Conservation (phyloP, 2,329 filamentous ascomycete genomes). For the Allantophomopsis cytisporea region DNA sequence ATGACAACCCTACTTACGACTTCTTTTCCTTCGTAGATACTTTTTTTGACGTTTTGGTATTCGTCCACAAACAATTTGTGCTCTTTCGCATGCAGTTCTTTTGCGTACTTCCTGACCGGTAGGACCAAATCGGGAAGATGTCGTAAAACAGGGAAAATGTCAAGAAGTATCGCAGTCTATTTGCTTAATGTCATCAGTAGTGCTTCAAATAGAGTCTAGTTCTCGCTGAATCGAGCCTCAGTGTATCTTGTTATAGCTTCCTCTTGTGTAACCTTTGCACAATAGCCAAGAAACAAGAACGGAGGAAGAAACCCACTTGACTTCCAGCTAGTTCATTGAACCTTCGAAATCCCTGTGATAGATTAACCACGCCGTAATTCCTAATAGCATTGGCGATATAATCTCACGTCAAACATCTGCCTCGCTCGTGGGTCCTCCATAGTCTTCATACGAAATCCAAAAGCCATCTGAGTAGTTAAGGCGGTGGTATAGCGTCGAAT, state of each 20-base stretch:
- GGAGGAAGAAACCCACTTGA: slow-evolving; percentile 30
- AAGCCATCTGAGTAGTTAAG: slow-evolving; percentile 26
- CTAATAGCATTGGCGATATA: too few relatives aligned
- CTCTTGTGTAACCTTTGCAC: too few relatives aligned
- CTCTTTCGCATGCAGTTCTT: slow-evolving; percentile 27
- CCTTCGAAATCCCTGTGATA: slow-evolving; percentile 26
- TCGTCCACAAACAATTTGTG: slow-evolving; percentile 25
- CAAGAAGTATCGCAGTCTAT: too few relatives aligned
- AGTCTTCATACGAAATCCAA: slow-evolving; percentile 20
- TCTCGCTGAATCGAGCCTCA: too few relatives aligned
- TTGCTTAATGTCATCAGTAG: too few relatives aligned
- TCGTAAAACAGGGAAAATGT: slow-evolving; percentile 25
- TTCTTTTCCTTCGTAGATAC: too few relatives aligned
- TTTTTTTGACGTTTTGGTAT: slow-evolving; percentile 25
- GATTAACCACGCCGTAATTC: too few relatives aligned
- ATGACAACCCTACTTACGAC: too few relatives aligned
- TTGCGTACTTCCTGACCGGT: slow-evolving; percentile 24
- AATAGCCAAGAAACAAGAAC: too few relatives aligned
- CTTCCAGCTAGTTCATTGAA: slow-evolving; percentile 28
- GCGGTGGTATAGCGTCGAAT: slow-evolving; percentile 32
- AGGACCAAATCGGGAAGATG: slow-evolving; percentile 25
- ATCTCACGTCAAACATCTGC: too few relatives aligned
- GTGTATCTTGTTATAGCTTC: too few relatives aligned
- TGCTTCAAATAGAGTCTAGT: too few relatives aligned
- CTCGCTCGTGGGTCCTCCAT: slow-evolving; percentile 21